Base-by-base conservation (phyloP, 2,329 filamentous ascomycete genomes). In the Penicillium sp. region DNA sequence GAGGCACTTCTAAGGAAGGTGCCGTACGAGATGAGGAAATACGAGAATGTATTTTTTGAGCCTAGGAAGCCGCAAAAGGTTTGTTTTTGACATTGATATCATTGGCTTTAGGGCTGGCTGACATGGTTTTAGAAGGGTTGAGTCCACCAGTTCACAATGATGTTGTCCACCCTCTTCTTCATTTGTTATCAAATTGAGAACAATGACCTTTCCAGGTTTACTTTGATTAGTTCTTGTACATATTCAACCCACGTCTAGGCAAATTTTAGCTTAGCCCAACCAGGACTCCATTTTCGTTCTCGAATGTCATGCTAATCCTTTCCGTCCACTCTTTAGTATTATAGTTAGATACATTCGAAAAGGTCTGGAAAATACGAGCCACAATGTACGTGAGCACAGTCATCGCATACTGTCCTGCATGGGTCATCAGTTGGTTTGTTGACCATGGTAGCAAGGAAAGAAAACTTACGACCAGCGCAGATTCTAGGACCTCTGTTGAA, bases 271-370 rank as follows among this genome's bases (percentile, higher is more conserved):
- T 40, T 31, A 53, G 31, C n/a, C 34, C 50, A 11, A 60, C 49
- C 5, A 60, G 22, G 2, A 60, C 60, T 24, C 60, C 55, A 40
- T 61, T 58, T 14, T 58, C 52, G 38, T 60, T 61, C 47, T 58
- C 55, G 9, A 61, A 45, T 11, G 52, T 60, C 58, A 61, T 54
- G 32, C 55, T 50, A 31, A 61, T 56, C 22, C 48, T 56, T 47
- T 61, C 58, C 14, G 18, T 54, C 60, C 55, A 56, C 13, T 51
- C 32, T 13, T 43, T 24, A 2, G 49, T 39, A 45, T 59, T 54
- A 14, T 60, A 58, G 22, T 61, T 34, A 1, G 22, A 32, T 18
- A 60, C 49, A 7, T 22, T 50, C 8, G 51, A 57, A n/a, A 58
- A 61, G 2, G 54, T 61, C 40, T 61, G 59, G 29, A 61, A 54